These are phyloP conservation scores for Coemansia sp. DNA, from an alignment of 192 early-diverging fungal genomes.

Conservation along the genomic window DNA sequence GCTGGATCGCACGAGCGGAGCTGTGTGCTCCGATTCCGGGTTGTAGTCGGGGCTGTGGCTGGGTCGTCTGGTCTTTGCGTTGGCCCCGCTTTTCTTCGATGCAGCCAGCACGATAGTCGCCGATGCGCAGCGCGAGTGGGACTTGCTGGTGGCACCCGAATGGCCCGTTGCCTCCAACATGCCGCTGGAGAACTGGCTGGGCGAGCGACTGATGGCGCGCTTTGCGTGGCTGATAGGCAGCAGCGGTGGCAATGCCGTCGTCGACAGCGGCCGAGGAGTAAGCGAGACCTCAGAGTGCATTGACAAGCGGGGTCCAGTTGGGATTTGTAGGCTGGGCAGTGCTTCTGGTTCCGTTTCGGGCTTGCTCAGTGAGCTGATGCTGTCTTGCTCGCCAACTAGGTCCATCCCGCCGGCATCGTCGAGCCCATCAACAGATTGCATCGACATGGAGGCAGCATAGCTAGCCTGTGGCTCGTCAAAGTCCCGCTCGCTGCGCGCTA, in stretches of 20 bases:
- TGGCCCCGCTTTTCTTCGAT: conserved; percentile 11
- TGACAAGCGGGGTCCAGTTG: background rate
- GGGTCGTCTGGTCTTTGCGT: conserved; percentile 20
- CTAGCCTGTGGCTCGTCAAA: background rate
- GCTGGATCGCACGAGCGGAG: conserved; percentile 32
- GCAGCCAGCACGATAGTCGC: conserved; percentile 18
- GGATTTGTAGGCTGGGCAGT: background rate
- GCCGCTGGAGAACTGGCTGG: conserved; percentile 27
- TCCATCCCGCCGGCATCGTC: background rate
- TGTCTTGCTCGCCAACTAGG: conserved; percentile 18
- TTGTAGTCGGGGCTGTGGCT: conserved; percentile 29
- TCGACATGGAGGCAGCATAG: background rate
- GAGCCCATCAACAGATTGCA: background rate
- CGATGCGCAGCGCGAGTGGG: conserved; percentile 51
- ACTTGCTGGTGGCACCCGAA: conserved; percentile 18
- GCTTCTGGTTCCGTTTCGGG: conserved; percentile 23
- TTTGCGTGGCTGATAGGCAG: conserved; percentile 17
- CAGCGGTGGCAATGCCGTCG: background rate
- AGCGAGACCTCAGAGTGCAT: background rate
- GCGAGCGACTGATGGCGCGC: conserved; percentile 20
- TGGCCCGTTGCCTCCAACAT: background rate
- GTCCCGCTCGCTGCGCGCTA: background rate
- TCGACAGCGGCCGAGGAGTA: background rate
- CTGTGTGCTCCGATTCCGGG: conserved; percentile 12
- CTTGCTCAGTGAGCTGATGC: conserved; percentile 42